Evolutionary conservation across 768 basidiomycete genomes (phyloP).

Genomic region (Cystofilobasidium ferigula): DNA sequence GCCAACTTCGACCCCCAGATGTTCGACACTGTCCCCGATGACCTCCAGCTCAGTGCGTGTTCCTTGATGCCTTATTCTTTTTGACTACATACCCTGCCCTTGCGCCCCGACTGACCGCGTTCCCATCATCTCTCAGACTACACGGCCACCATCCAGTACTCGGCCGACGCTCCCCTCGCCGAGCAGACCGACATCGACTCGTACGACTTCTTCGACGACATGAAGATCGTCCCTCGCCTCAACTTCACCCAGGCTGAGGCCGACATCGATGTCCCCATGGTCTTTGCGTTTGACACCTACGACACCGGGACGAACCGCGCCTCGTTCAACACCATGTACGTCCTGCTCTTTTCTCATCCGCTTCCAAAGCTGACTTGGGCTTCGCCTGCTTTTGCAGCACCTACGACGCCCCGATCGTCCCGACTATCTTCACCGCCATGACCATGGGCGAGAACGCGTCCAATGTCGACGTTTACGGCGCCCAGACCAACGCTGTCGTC

Average conservation of each 20-base stretch:
- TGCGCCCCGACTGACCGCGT: background rate
- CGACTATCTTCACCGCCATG: conserved; percentile 62
- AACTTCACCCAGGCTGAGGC: conserved; percentile 35
- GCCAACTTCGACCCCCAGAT: conserved; percentile 77
- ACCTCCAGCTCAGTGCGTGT: conserved; percentile 59
- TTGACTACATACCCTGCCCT: background rate
- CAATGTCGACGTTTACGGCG: conserved; percentile 61
- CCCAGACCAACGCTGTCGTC: conserved; percentile 53
- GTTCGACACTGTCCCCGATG: conserved; percentile 71
- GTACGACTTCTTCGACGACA: conserved; percentile 52
- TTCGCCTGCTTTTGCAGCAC: conserved; percentile 31
- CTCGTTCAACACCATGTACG: conserved; percentile 32
- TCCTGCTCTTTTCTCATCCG: background rate
- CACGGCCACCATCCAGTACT: conserved; percentile 75
- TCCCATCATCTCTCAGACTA: conserved; percentile 49
- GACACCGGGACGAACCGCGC: conserved; percentile 42
- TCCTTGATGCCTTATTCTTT: background rate
- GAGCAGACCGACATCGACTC: conserved; percentile 47
- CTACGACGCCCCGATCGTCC: conserved; percentile 47
- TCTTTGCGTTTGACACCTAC: conserved; percentile 45
- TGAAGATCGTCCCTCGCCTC: conserved; percentile 4
- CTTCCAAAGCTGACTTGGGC: background rate
- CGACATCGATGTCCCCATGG: conserved; percentile 53
- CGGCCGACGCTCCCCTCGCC: conserved; percentile 45
- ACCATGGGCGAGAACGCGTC: conserved; percentile 56